Evolutionary conservation across 352 stramenopile genomes (phyloP).

Genomic region (Phytophthora uliginosa): DNA sequence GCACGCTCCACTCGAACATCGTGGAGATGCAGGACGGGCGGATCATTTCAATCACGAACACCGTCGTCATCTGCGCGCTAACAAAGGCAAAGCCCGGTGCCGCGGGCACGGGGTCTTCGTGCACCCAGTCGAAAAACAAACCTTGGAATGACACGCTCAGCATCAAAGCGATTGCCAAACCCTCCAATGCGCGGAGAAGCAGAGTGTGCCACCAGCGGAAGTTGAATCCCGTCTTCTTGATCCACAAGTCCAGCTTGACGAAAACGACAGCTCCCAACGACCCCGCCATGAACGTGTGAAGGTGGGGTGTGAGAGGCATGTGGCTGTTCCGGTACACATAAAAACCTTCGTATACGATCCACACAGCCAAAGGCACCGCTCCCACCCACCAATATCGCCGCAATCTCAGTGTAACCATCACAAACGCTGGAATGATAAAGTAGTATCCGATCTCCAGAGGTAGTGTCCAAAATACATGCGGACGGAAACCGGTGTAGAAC

Average conservation of each 20-base stretch:
- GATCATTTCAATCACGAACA: slow-evolving; percentile 38
- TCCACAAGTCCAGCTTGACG: slow-evolving; percentile 27
- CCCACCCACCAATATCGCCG: slow-evolving; percentile 41
- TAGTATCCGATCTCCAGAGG: slow-evolving; percentile 42
- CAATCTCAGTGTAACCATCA: slow-evolving; percentile 30
- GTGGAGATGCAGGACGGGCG: slow-evolving; percentile 28
- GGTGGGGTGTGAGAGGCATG: slow-evolving; percentile 24
- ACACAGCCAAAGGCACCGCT: slow-evolving; percentile 20
- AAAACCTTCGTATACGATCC: slow-evolving; percentile 35
- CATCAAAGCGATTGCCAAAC: slow-evolving; percentile 32
- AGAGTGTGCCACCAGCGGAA: slow-evolving; percentile 30
- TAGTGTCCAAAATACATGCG: slow-evolving; percentile 51
- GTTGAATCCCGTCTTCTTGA: slow-evolving; percentile 28
- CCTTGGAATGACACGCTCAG: slow-evolving; percentile 37
- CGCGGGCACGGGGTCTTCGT: slow-evolving; percentile 21
- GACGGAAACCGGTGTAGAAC: slow-evolving; percentile 41
- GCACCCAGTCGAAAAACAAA: slow-evolving; percentile 36
- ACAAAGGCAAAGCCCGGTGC: slow-evolving; percentile 25
- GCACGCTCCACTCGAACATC: slow-evolving; percentile 41
- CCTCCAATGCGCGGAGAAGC: slow-evolving; percentile 40
- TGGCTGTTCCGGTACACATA: slow-evolving; percentile 27
- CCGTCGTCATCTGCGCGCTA: slow-evolving; percentile 23
- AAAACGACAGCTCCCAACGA: slow-evolving; percentile 51
- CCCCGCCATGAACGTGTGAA: slow-evolving; percentile 45
- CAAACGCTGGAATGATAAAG: slow-evolving; percentile 51